Base-by-base conservation (phyloP, 2,329 filamentous ascomycete genomes). In the Uncinocarpus reesii region DNA sequence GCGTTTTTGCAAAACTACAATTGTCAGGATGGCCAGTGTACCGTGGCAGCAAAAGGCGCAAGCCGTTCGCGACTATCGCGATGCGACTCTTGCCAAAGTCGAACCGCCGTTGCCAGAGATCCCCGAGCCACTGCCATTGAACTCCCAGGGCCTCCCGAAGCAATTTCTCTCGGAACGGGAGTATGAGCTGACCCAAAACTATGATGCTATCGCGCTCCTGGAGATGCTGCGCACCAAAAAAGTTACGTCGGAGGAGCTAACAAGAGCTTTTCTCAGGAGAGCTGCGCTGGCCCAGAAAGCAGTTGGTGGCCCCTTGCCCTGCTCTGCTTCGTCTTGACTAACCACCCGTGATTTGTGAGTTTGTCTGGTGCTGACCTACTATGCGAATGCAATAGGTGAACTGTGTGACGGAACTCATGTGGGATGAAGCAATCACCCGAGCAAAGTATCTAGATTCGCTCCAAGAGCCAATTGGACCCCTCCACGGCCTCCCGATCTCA, bases 401-500 rank as follows among this genome's bases (percentile, higher is more conserved):
- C 44, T 77, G 74, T 42, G 57, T 77, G 2, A 73, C 71, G 0
- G 75, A 80, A 48, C 70, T 72, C 26, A 69, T 76, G 46, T 74
- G 76, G 55, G 63, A 69, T 2, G 58, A 68, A 8, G 77, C 77
- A 1, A 38, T 79, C 1, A 50, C 63, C 13, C 65, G 66, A 10
- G 75, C 75, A 0, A 60, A 63, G 15, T 57, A 67, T 21, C 66
- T 78, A 0, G 76, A 79, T 49, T 60, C 62, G 0, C 63, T 62
- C 26, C 63, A 64, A 0, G 61, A 59, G 37, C 65, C 73, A 1
- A 56, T 77, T 1, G 79, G 79, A 0, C 78, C 79, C 1, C 65
- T 83, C 0, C 78, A 83, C 56, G 79, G 80, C 3, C 65, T 83
- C 0, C 79, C 79, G 0, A 68, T 83, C 40, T 69, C 66, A 28